Evolutionary conservation across 2,329 filamentous ascomycete genomes (phyloP).

Genomic region (Xylariaceae sp.): DNA sequence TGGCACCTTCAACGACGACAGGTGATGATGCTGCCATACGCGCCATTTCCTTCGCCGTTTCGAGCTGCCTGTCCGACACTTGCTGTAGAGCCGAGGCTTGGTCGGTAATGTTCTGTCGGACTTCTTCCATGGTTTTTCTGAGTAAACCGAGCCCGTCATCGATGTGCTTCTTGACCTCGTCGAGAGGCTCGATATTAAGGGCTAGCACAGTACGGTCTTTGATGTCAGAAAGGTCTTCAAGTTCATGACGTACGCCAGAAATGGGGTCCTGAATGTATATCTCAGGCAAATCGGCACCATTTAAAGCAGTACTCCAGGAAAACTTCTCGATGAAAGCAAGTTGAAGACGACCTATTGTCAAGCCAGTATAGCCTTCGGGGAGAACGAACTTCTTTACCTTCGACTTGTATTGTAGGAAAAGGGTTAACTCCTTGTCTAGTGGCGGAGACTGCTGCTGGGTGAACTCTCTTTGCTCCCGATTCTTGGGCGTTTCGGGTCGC

Average conservation of each 20-base stretch:
- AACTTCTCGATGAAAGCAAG: conserved; percentile 99
- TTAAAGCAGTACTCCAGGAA: conserved; percentile 95
- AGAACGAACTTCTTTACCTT: conserved; percentile 96
- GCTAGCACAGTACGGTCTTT: conserved; percentile 95
- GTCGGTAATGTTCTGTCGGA: conserved; percentile 77
- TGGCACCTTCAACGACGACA: conserved; percentile 47
- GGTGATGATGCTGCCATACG: conserved; percentile 46
- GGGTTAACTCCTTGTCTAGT: conserved; percentile 75
- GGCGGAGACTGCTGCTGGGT: conserved; percentile 63
- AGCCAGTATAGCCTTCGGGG: conserved; percentile 72
- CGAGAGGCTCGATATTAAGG: conserved; percentile 84
- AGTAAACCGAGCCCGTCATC: conserved; percentile 83
- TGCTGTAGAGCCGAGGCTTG: conserved; percentile 77
- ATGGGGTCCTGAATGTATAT: conserved; percentile 97
- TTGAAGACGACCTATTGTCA: conserved; percentile 83
- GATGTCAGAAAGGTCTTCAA: conserved; percentile 88
- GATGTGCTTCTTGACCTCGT: conserved; percentile 94
- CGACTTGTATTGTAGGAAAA: conserved; percentile 94
- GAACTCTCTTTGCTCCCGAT: conserved; percentile 50
- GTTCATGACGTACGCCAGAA: conserved; percentile 91
- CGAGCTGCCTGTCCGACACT: conserved; percentile 85
- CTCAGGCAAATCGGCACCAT: conserved; percentile 86
- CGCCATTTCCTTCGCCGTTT: conserved; percentile 82
- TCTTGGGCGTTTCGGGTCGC: conserved; percentile 36
- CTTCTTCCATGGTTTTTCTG: conserved; percentile 75